phyloP scores from a whole-genome alignment of 768 basidiomycete genomes.

The Suillus variegatus region DNA sequence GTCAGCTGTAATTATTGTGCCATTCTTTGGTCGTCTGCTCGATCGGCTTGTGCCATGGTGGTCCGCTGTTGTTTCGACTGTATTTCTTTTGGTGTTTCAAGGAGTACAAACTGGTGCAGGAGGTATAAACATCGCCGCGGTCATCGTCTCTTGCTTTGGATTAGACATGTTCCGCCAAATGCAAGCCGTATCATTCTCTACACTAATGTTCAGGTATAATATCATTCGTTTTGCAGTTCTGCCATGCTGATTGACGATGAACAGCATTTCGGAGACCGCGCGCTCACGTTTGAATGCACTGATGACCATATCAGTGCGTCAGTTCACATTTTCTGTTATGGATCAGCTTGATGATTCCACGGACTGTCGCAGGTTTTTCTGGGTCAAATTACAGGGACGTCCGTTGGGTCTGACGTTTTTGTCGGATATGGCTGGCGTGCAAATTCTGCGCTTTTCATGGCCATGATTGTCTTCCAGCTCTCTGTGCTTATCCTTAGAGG shows the following conservation, averaged over 20 bases:
- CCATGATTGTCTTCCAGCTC: constrained; percentile 34
- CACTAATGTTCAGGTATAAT: constrained; percentile 14
- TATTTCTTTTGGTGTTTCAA: constrained; percentile 29
- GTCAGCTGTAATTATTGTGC: constrained; percentile 34
- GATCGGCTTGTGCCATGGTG: constrained; percentile 43
- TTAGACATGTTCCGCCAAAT: constrained; percentile 42
- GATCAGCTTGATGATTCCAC: not conserved
- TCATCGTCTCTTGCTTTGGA: constrained; percentile 41
- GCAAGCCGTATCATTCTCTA: constrained; percentile 36
- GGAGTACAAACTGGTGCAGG: constrained; percentile 39
- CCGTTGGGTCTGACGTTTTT: constrained; percentile 41
- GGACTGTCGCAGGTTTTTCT: constrained; percentile 20
- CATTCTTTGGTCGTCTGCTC: constrained; percentile 27
- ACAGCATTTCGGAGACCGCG: constrained; percentile 27
- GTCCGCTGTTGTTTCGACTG: constrained; percentile 38
- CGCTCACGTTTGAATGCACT: constrained; percentile 31
- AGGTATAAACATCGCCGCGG: constrained; percentile 38
- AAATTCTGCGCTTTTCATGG: constrained; percentile 34
- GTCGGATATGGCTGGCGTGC: constrained; percentile 40
- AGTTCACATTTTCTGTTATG: not conserved
- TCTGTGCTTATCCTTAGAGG: constrained; percentile 39
- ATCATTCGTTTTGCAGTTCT: constrained; percentile 15
- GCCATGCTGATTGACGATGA: constrained; percentile 6
- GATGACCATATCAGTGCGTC: constrained; percentile 25
- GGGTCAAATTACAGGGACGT: constrained; percentile 46